Base-by-base conservation (phyloP, 495 filamentous ascomycete species). In the Annulohypoxylon maeteangense region DNA sequence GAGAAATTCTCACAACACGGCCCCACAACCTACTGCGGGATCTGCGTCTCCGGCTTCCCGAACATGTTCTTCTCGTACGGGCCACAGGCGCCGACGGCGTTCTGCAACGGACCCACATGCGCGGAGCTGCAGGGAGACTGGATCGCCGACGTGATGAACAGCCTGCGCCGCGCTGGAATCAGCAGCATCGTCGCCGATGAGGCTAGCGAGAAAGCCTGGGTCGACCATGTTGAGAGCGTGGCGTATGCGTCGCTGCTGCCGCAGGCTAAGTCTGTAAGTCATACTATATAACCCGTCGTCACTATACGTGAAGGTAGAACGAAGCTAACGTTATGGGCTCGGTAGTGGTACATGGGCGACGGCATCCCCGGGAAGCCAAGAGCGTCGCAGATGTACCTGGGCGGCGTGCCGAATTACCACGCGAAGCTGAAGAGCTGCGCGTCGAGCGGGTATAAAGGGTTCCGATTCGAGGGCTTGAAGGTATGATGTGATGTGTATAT, bases 11-110 rank as follows among this genome's bases (percentile, higher is more conserved):
- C 79, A 55, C 62, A 74, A n/a, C 81, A 79, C 0, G 78, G 68
- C 0, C 68, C 82, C 0, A 70, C 79, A n/a, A 88, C 86, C 0
- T 82, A 85, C 67, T 79, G 87, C 14, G 86, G 86, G 4, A 78
- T 82, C 22, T 81, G 81, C 8, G 66, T 85, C 16, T 64, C 75
- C 2, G 83, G 79, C 1, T 82, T 78, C 60, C 87, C 87, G 0
- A 89, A 90, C 70, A 80, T 89, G 75, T 86, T 87, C 75, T 78
- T 81, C 66, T 70, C 81, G 4, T 85, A 85, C 70, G 87, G 87
- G 0, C 63, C 72, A 1, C 76, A 82, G 50, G 53, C 80, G 22
- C 73, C 80, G 22, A 75, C 78, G 3, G 77, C 83, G 0, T 78
- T 88, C 31, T 76, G 76, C 31, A 89, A 88, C 71, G 86, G 85